Evolutionary conservation across 148 eudicot genomes (phyloP), one percentile per base, ranked within the genome.

Genomic region (Bassia scoparia): DNA sequence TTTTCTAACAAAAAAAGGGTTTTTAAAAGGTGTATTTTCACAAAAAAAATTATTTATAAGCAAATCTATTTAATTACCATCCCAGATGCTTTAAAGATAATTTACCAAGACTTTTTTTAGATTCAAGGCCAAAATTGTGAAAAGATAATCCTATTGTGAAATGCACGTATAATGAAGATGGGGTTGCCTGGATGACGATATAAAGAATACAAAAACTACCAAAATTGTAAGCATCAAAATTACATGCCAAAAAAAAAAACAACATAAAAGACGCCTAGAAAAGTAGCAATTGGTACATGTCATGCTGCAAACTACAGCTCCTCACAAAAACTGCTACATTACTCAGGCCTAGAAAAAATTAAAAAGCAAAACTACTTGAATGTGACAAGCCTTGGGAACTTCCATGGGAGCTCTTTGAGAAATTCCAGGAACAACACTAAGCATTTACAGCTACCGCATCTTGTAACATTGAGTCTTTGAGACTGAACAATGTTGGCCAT

Each of bases 391-490:
- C 52, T 43, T 3, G 38, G 33, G 33, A 17, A 16, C 11, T 18
- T 35, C 35, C 52, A 37, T 7, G 4, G 30, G 24, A 69, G 4
- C 16, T 50, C 30, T 34, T 68, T 52, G 7, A 31, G 34, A 54
- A 37, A 33, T 24, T 66, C 53, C 53, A 7, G 13, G 60, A 59
- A 34, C 4, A 16, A 23, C 17, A 38, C 24, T 16, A 48, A 10
- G 4, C n/a, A 29, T 71, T 21, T 34, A n/a, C n/a, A 49, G 43
- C 72, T 71, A 96, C 63, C 97, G 86, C 99, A 96, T 96, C 78
- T 84, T 86, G 71, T 86, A 92, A 72, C 61, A 46, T 68, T 96
- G 99, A 20, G 91, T 92, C 82, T 86, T 96, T 21, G 99, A 86
- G 54, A 82, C 89, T 31, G 30, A 54, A 73, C 91, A 85, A 16